These are phyloP conservation scores for Trametopsis cervina DNA, from an alignment of 768 basidiomycete species.

Conservation along the genomic window DNA sequence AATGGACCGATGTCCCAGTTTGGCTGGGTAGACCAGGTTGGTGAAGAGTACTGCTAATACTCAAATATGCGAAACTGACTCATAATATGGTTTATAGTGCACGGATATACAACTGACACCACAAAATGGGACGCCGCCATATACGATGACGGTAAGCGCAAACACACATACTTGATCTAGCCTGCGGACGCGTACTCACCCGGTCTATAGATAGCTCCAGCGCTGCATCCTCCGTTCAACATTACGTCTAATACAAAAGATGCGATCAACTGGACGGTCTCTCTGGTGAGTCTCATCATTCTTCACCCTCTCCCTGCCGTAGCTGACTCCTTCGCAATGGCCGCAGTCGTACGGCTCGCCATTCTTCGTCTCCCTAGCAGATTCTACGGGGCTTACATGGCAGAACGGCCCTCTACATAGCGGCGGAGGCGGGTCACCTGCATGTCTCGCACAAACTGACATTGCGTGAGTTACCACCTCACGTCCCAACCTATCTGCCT, in stretches of 20 bases:
- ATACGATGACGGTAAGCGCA: conserved; percentile 43
- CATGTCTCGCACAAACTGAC: conserved; percentile 29
- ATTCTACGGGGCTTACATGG: conserved; percentile 46
- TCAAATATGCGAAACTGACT: not conserved
- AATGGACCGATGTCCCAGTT: conserved; percentile 49
- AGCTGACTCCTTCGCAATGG: too few relatives aligned
- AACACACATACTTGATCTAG: too few relatives aligned
- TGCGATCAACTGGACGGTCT: conserved; percentile 55
- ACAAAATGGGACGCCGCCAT: conserved; percentile 54
- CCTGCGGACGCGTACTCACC: too few relatives aligned
- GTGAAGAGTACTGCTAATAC: too few relatives aligned
- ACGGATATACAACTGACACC: conserved; percentile 48
- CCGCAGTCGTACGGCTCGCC: conserved; percentile 42
- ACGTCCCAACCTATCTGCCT: not conserved
- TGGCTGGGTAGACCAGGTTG: conserved; percentile 52
- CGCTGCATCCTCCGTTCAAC: conserved; percentile 55
- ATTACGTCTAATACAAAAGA: conserved; percentile 37
- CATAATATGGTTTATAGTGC: conserved; percentile 32
- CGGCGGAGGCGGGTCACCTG: conserved; percentile 34
- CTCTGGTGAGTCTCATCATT: conserved; percentile 26
- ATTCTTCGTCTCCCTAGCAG: conserved; percentile 51
- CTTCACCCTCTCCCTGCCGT: too few relatives aligned
- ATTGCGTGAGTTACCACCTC: conserved; percentile 1
- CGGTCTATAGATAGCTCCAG: conserved; percentile 42
- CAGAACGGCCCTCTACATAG: conserved; percentile 52